Evolutionary conservation across 495 filamentous ascomycete genomes (phyloP).

Genomic region (Aspergillus ellipticus): DNA sequence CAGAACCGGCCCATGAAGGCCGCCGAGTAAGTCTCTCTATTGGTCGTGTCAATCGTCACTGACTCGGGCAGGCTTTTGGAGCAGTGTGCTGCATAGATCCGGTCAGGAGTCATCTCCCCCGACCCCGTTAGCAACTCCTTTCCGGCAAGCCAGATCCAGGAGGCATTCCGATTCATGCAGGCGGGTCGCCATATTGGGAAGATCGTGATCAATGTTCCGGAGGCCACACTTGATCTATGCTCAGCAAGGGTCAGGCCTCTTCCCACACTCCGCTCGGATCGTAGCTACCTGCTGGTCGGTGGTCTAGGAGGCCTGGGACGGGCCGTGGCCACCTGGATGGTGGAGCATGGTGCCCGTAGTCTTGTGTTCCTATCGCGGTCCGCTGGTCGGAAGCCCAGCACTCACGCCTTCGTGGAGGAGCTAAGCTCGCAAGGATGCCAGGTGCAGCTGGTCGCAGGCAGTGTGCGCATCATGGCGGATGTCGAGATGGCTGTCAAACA

Average conservation of each 20-base stretch:
- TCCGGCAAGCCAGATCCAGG: constrained; percentile 23
- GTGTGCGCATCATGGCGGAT: constrained; percentile 13
- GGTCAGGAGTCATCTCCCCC: background rate
- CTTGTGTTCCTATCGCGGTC: constrained; percentile 46
- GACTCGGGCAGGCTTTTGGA: constrained; percentile 18
- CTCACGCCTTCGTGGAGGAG: constrained; percentile 34
- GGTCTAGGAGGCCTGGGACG: constrained; percentile 57
- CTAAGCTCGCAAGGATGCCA: constrained; percentile 17
- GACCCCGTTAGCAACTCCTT: background rate
- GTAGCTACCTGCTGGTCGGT: constrained; percentile 43
- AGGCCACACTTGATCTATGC: constrained; percentile 4
- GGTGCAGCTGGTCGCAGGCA: constrained; percentile 18
- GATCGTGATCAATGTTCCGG: constrained; percentile 22
- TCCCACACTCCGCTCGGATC: constrained; percentile 8
- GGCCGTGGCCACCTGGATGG: constrained; percentile 55
- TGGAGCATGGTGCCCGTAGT: constrained; percentile 49
- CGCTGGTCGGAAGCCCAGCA: background rate
- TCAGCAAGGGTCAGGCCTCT: background rate
- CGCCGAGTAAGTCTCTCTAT: background rate
- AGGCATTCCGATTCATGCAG: constrained; percentile 51
- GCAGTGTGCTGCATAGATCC: background rate
- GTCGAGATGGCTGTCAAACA: constrained; percentile 11
- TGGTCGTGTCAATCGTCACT: constrained; percentile 29
- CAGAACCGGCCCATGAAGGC: background rate
- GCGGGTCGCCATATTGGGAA: constrained; percentile 35